phyloP scores from a whole-genome alignment of 345 rosid genomes.

The Raphanus sativus region DNA sequence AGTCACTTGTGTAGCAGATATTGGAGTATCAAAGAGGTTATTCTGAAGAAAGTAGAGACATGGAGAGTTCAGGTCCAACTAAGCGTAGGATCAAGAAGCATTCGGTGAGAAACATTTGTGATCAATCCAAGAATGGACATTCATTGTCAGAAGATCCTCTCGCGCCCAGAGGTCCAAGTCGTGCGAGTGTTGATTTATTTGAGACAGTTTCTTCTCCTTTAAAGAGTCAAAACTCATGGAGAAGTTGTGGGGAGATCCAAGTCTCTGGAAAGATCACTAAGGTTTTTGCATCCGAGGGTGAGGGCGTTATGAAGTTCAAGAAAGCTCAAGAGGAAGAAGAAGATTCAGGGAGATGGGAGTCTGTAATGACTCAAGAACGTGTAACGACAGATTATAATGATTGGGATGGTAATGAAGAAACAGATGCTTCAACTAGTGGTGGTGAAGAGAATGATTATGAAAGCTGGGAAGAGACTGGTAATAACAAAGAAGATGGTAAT shows the following conservation, averaged over 20 bases:
- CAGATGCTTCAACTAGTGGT: constrained; percentile 27
- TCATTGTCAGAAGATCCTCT: constrained; percentile 35
- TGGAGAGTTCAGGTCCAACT: constrained; percentile 35
- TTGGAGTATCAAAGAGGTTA: constrained; percentile 40
- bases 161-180: constrained; percentile 40
- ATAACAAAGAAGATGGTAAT: constrained; percentile 19
- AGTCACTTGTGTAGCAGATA: constrained; percentile 23
- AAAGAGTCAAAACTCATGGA: constrained; percentile 41
- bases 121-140: constrained; percentile 46
- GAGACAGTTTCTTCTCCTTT: constrained; percentile 42
- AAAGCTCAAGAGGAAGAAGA: constrained; percentile 39
- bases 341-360: constrained; percentile 41
- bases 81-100: constrained; percentile 41
- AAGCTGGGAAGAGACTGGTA: constrained; percentile 31
- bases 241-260: constrained; percentile 28
- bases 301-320: constrained; percentile 27
- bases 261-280: neutral
- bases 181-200: constrained; percentile 40
- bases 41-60: constrained; percentile 38
- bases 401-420: constrained; percentile 23
- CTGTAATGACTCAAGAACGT: constrained; percentile 47
- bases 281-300: neutral
- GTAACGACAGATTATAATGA: constrained; percentile 35
- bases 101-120: constrained; percentile 42
- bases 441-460: constrained; percentile 27